Base-by-base conservation (phyloP, 371 early-diverging fungal species). In the Mortierella sp. region DNA sequence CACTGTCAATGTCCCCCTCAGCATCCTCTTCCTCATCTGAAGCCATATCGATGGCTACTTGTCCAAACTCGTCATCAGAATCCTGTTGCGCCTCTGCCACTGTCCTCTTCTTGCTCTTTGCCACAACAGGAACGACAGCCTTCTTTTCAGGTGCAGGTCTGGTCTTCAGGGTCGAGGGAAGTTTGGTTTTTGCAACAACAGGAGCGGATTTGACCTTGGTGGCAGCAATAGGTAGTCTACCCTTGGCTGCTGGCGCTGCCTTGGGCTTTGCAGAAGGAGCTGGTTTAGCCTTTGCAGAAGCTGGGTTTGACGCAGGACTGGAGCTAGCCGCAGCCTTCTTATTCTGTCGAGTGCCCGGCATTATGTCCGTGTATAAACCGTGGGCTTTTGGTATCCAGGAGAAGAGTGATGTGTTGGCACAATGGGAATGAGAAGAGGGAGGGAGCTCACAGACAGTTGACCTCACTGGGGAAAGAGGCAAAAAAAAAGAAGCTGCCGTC, bases 41-140 rank as follows among this genome's bases (percentile, higher is more conserved):
- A 28, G 80, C 80, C 83, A 85, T 84, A 27, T 83, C 81, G 41
- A 81, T 72, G 34, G 81, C 86, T 26, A 84, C 80, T 27, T 84
- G 81, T 12, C 81, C 78, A 46, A 65, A 62, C 34, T 83, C 80
- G 23, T 68, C 72, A 8, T 80, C 84, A 24, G 80, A 74, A 18
- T 72, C 67, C 27, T 53, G 53, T 16, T 54, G 54, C 13, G 72
- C 67, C 34, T 72, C 63, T 18, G 55, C 61, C 6, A 72, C 72
- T 26, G 72, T 62, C 54, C 72, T 56, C 72, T 72, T 72, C 52
- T 56, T 72, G 42, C 72, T 67, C 60, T 72, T 72, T n/a, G 72
- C 59, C 3, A 19, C 50, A n/a, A 34, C 48, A 21, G 60, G 50
- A 49, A 18, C 9, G 5, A 46, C 48, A 21, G 28, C 47, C 46